These are phyloP conservation scores for Claviceps humidiphila DNA, from an alignment of 2,329 filamentous ascomycete species.

Conservation along the genomic window DNA sequence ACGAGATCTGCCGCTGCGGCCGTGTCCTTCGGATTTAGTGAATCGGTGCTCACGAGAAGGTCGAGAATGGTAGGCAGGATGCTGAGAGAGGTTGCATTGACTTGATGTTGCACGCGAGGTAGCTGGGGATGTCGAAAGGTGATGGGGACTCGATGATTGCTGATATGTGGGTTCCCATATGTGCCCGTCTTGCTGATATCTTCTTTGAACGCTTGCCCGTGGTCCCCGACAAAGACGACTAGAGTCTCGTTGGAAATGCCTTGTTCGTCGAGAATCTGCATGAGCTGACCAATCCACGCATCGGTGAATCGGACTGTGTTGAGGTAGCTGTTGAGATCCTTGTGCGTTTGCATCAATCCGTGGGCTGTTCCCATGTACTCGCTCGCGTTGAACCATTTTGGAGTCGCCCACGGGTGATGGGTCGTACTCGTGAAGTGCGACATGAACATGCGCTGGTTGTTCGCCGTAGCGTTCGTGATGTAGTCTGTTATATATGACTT, in stretches of 20 bases:
- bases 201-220: slow-evolving; percentile 21
- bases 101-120: slow-evolving; percentile 14
- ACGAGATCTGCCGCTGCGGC: slow-evolving; percentile 17
- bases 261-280: slow-evolving; percentile 18
- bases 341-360: slow-evolving; percentile 7
- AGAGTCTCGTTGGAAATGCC: slow-evolving; percentile 21
- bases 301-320: slow-evolving; percentile 20
- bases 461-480: slow-evolving; percentile 14
- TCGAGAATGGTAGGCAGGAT: slow-evolving; percentile 23
- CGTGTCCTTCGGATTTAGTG: slow-evolving; percentile 15
- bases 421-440: slow-evolving; percentile 21
- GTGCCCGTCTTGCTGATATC: slow-evolving; percentile 16
- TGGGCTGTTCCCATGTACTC: slow-evolving; percentile 12
- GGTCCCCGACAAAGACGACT: slow-evolving; percentile 22
- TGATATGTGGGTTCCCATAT: slow-evolving; percentile 19
- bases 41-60: slow-evolving; percentile 19
- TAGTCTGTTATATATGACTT: slow-evolving; percentile 18
- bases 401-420: slow-evolving; percentile 18
- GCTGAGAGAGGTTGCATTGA: slow-evolving; percentile 19
- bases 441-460: slow-evolving; percentile 18
- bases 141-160: slow-evolving; percentile 21
- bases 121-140: slow-evolving; percentile 20
- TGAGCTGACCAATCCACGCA: slow-evolving; percentile 18
- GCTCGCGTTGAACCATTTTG: slow-evolving; percentile 10
- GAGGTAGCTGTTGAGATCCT: slow-evolving; percentile 17